Conservation (phyloP, 2,329 filamentous ascomycete species). For the Sarocladiaceae sp. region DNA sequence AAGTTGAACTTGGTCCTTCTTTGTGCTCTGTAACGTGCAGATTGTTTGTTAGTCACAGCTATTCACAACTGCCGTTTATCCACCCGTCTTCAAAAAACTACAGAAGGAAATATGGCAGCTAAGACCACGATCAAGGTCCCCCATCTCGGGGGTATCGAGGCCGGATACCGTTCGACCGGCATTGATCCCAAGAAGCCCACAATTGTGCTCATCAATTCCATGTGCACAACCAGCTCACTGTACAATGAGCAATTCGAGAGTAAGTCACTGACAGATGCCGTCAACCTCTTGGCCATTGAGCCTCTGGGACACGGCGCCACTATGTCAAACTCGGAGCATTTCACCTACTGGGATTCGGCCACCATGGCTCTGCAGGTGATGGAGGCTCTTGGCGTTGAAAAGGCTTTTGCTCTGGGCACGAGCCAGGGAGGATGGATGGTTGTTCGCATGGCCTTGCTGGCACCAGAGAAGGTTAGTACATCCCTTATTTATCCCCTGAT, state of each 20-base stretch:
- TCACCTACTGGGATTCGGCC: constrained; percentile 53
- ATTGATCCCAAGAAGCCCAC: constrained; percentile 49
- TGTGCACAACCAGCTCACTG: constrained; percentile 44
- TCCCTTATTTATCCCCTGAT: neutral
- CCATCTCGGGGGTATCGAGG: constrained; percentile 43
- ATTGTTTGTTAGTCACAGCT: neutral
- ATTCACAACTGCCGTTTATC: neutral
- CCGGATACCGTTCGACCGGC: constrained; percentile 39
- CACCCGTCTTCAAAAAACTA: neutral
- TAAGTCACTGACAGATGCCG: constrained; percentile 31
- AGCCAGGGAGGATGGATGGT: constrained; percentile 51
- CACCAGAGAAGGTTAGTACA: constrained; percentile 38
- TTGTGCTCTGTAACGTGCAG: neutral
- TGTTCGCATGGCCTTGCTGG: constrained; percentile 45
- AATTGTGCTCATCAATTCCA: constrained; percentile 46
- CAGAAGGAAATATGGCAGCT: constrained; percentile 5
- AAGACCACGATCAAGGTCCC: constrained; percentile 29
- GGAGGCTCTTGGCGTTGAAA: constrained; percentile 41
- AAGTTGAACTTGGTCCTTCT: neutral
- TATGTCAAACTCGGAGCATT: constrained; percentile 37
- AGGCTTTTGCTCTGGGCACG: constrained; percentile 47
- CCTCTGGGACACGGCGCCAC: constrained; percentile 49
- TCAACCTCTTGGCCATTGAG: constrained; percentile 49
- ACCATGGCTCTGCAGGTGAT: constrained; percentile 52
- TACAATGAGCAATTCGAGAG: constrained; percentile 40